These are phyloP conservation scores for Talaromyces sp. DNA, from an alignment of 2,329 filamentous ascomycete species.

Conservation along the genomic window DNA sequence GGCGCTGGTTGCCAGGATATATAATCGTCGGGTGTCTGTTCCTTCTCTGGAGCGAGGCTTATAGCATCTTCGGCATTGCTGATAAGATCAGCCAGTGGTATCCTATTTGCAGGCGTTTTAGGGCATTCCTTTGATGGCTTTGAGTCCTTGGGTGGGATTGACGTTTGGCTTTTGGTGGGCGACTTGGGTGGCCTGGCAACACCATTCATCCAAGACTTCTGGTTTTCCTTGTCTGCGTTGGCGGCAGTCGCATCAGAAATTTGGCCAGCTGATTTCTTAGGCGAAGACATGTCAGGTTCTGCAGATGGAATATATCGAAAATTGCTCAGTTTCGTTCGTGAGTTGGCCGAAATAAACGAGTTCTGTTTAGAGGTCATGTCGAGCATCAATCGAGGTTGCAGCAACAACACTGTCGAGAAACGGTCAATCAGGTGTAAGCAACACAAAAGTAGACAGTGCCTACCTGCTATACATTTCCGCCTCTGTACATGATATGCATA, in stretches of 20 bases:
- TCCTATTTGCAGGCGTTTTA: slow-evolving; percentile 54
- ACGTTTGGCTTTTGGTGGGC: slow-evolving; percentile 15
- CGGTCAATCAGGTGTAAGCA: background rate
- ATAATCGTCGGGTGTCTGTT: slow-evolving; percentile 56
- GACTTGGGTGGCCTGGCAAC: slow-evolving; percentile 22
- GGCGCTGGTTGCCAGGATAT: slow-evolving; percentile 54
- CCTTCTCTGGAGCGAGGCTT: slow-evolving; percentile 41
- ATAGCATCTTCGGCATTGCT: slow-evolving; percentile 55
- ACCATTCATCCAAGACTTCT: slow-evolving; percentile 30
- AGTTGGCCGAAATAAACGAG: slow-evolving; percentile 44
- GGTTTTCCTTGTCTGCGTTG: slow-evolving; percentile 43
- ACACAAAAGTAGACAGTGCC: background rate
- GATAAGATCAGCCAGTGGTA: slow-evolving; percentile 57
- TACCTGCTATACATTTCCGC: background rate
- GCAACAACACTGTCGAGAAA: slow-evolving; percentile 9
- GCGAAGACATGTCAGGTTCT: slow-evolving; percentile 12
- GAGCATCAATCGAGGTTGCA: slow-evolving; percentile 4
- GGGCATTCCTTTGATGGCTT: slow-evolving; percentile 39
- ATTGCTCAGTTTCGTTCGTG: slow-evolving; percentile 50
- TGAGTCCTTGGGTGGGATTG: slow-evolving; percentile 18
- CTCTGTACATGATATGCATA: background rate
- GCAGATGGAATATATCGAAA: slow-evolving; percentile 47
- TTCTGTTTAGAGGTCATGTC: slow-evolving; percentile 21
- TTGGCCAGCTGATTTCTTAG: slow-evolving; percentile 17
- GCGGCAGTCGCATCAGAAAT: slow-evolving; percentile 16